Conservation (phyloP, 345 rosid species). For the Pugionium dolabratum region DNA sequence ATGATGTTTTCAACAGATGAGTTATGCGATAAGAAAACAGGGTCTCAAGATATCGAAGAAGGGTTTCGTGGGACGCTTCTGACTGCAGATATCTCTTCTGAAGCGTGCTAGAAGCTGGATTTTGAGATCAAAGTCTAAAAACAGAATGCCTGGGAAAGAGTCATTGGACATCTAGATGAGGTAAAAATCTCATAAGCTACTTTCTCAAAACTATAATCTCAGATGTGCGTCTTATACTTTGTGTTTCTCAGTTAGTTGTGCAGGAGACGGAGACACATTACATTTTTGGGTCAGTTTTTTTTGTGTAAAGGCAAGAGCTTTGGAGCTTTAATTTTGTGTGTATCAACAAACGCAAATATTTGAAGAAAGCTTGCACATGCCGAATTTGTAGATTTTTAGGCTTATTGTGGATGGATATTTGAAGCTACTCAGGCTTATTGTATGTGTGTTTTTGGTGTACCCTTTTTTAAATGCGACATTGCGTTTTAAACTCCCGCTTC, state of each 20-base stretch:
- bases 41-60: conserved; percentile 61
- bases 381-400: conserved; percentile 18
- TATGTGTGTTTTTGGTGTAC: conserved; percentile 25
- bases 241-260: conserved; percentile 35
- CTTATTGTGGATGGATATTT: conserved; percentile 23
- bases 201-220: conserved; percentile 14
- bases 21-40: conserved; percentile 65
- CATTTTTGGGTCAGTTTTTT: conserved; percentile 26
- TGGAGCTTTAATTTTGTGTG: conserved; percentile 28
- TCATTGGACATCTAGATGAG: conserved; percentile 29
- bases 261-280: conserved; percentile 30
- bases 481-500: conserved; percentile 15
- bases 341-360: conserved; percentile 11
- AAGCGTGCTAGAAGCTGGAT: conserved; percentile 43
- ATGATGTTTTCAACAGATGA: conserved; percentile 62
- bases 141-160: conserved; percentile 9
- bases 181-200: conserved; percentile 14
- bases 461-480: neutral
- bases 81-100: conserved; percentile 68
- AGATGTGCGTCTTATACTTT: conserved; percentile 1
- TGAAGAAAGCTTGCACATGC: conserved; percentile 30
- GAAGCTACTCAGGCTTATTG: conserved; percentile 17
- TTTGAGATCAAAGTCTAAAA: conserved; percentile 16
- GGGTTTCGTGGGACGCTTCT: conserved; percentile 92
- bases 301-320: conserved; percentile 32